A percentile compares a stretch with the other conserved stretches of the same genome.
phyloP scores from a whole-genome alignment of 2,329 filamentous ascomycete genomes.

The Fusarium coicis region DNA sequence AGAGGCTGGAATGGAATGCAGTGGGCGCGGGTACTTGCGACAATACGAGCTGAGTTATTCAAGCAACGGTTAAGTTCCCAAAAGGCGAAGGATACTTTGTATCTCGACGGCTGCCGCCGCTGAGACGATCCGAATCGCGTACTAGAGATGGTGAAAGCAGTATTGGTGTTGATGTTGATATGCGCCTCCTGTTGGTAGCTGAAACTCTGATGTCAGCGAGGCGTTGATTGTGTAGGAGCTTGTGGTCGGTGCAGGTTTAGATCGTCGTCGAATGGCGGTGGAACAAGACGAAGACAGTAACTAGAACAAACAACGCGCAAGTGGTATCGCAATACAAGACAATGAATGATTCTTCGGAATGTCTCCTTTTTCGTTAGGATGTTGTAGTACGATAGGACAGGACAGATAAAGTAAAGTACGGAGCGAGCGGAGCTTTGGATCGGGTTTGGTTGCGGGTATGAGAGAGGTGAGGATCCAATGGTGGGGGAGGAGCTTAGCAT shows the following conservation, averaged over 20 bases:
- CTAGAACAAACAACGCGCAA: constrained; percentile 5
- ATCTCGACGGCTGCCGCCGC: constrained; percentile 38
- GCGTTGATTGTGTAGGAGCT: constrained; percentile 5
- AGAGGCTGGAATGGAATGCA: constrained; percentile 50
- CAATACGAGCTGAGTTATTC: constrained; percentile 17
- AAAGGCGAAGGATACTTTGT: constrained; percentile 11
- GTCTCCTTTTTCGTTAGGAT: constrained; percentile 7
- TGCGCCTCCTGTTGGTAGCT: constrained; percentile 10
- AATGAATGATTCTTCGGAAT: constrained; percentile 15
- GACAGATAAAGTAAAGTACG: constrained; percentile 16
- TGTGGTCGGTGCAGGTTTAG: constrained; percentile 26
- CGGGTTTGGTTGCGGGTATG: constrained; percentile 30
- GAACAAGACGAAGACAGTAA: not conserved
- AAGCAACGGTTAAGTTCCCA: constrained; percentile 10
- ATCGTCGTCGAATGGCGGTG: constrained; percentile 3
- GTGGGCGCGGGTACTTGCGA: constrained; percentile 33
- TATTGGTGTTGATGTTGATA: constrained; percentile 7
- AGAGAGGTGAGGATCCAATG: constrained; percentile 9
- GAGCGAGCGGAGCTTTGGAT: constrained; percentile 35
- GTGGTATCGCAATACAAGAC: constrained; percentile 12
- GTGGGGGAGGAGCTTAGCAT: constrained; percentile 25
- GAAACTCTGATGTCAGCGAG: constrained; percentile 30
- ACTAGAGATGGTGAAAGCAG: not conserved
- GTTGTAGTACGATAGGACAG: constrained; percentile 16
- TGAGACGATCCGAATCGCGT: constrained; percentile 7